Evolutionary conservation across 768 basidiomycete genomes (phyloP).

Genomic region (Suillus spraguei): DNA sequence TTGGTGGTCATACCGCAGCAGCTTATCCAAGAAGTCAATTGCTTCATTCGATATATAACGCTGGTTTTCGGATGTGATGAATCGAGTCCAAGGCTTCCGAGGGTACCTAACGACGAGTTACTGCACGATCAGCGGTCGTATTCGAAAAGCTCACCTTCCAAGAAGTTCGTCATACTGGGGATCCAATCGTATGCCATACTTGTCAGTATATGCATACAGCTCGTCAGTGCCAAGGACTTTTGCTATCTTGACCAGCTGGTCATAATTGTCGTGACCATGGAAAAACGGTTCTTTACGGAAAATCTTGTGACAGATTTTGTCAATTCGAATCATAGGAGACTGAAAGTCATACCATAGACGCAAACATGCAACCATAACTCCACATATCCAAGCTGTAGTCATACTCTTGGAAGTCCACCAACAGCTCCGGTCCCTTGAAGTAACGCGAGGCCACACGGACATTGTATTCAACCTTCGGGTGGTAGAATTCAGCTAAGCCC

Average conservation of each 20-base stretch:
- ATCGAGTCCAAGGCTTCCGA: conserved; percentile 93
- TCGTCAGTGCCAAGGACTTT: conserved; percentile 98
- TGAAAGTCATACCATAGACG: conserved; percentile 78
- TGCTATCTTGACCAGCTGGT: conserved; percentile 96
- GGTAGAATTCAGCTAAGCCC: conserved; percentile 99
- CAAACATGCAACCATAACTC: conserved; percentile 99
- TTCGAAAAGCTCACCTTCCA: conserved; percentile 57
- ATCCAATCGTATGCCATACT: conserved; percentile 94
- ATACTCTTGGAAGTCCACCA: conserved; percentile 98
- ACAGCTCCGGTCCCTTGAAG: conserved; percentile 96
- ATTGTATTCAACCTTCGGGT: conserved; percentile 97
- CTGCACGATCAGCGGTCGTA: conserved; percentile 15
- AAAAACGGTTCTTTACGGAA: conserved; percentile 99
- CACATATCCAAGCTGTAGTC: conserved; percentile 99
- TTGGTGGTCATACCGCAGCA: conserved; percentile 96
- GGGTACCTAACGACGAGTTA: conserved; percentile 61
- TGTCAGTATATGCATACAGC: conserved; percentile 88
- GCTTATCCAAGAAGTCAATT: conserved; percentile 93
- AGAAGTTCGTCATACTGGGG: conserved; percentile 96
- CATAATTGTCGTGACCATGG: conserved; percentile 99
- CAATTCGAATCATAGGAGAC: conserved; percentile 3
- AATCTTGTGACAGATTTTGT: conserved; percentile 55
- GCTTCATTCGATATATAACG: conserved; percentile 97
- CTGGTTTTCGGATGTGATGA: conserved; percentile 95
- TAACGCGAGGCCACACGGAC: conserved; percentile 97